Base-by-base conservation (phyloP, 2,329 filamentous ascomycete species). In the Apiospora kogelbergensis region DNA sequence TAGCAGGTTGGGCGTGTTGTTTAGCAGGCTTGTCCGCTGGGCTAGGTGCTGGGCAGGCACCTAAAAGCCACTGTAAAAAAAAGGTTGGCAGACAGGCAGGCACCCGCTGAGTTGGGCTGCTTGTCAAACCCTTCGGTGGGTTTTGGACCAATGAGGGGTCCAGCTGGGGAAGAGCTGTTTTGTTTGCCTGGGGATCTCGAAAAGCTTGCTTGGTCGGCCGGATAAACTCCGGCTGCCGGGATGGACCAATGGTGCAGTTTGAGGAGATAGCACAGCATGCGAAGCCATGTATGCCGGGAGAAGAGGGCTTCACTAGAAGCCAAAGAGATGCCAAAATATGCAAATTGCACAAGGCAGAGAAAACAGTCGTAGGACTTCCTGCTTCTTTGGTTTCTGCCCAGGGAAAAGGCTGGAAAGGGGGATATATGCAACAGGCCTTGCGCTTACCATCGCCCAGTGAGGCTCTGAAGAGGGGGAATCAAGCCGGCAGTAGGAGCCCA, bases 201-300 rank as follows among this genome's bases (percentile, higher is more conserved):
- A 65, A 60, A 42, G 7, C 37, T 44, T 26, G 42, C 63, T 33
- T 24, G 40, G 37, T 24, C 26, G 22, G 63, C 22, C 68, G 65
- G 68, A 48, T 57, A 64, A 69, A 69, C 68, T 67, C 42, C 68
- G 68, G 68, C 65, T 48, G 42, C n/a, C 42, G 45, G 41, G n/a
- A 44, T 24, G 65, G 53, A 26, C 68, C 53, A 57, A 67, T 44
- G n/a, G 48, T 22, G 65, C 63, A 63, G 65, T 67, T 57, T 42
- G 68, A 67, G 65, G 68, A 69, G 68, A 60, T 26, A 60, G 53
- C 53, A 60, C 53, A 60, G 53, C 53, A 60, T 60, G 22, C 20
- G 53, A 60, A 60, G 26, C 53, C 26, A 60, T 60, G 53, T 37
- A 60, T 60, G 53, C 30, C 17, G 37, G 53, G 11, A 37, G 30